Conservation (phyloP, 352 stramenopile genomes). For the Pythium scleroteichum region DNA sequence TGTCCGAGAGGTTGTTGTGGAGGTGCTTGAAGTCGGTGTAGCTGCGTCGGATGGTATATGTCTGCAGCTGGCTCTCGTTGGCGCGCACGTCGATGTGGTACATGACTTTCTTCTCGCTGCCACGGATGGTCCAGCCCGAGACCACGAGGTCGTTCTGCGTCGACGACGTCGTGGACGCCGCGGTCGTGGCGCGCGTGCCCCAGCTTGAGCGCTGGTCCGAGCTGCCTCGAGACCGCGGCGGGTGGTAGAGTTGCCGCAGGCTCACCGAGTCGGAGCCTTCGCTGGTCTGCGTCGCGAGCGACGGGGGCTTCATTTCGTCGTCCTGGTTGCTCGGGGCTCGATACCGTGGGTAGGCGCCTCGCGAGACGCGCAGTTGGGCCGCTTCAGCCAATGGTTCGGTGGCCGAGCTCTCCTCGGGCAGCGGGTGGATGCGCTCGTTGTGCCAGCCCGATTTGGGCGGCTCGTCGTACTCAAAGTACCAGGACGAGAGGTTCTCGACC, state of each 20-base stretch:
- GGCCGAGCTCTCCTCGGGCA: constrained; percentile 22
- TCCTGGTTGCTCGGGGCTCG: constrained; percentile 17
- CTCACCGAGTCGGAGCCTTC: constrained; percentile 9
- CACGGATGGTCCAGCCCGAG: constrained; percentile 67
- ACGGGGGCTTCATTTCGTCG: constrained; percentile 13
- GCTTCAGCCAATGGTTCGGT: not conserved
- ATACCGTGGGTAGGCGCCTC: too few relatives aligned
- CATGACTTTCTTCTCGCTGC: constrained; percentile 80
- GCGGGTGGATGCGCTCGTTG: constrained; percentile 20
- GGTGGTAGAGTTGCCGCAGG: not conserved
- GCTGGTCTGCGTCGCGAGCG: constrained; percentile 9
- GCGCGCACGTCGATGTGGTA: constrained; percentile 86
- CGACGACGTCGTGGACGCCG: constrained; percentile 18
- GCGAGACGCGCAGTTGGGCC: not conserved
- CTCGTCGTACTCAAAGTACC: constrained; percentile 57
- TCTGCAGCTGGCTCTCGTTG: constrained; percentile 69
- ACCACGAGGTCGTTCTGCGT: constrained; percentile 61
- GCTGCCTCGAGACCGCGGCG: constrained; percentile 12
- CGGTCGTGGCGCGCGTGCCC: constrained; percentile 17
- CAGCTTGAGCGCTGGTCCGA: constrained; percentile 22
- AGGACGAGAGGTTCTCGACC: constrained; percentile 64
- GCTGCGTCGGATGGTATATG: constrained; percentile 85
- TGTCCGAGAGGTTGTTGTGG: constrained; percentile 62
- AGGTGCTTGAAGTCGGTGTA: constrained; percentile 86
- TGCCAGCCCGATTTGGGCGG: constrained; percentile 27